Evolutionary conservation across 1,139 yeast genomes (phyloP), one percentile per base, ranked within the genome.

Genomic region (Candida pseudoviswanathii): DNA sequence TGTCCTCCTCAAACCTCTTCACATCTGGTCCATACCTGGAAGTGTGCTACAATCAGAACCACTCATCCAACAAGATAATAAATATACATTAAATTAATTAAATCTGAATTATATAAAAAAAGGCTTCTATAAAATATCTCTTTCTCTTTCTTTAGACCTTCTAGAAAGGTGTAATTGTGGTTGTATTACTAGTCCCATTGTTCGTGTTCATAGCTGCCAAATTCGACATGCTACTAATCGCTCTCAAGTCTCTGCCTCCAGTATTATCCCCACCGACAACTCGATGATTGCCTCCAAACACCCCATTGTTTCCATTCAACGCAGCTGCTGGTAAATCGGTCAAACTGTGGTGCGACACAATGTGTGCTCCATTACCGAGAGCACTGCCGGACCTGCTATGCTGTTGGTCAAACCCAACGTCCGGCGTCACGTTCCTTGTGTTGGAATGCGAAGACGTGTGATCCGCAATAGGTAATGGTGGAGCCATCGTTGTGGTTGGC

Each of bases 181-280:
- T 34, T 16, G 16, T 16, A 16, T 16, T 16, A 16, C 16, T 16
- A 7, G 31, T 47, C 44, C 41, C 41, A 37, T 37, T 39, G 22
- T 39, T 39, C 8, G 33, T 7, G 25, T 50, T 47, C 49, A 51
- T 46, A 5, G 49, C 51, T 11, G 50, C 39, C 41, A 74, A 56
- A 53, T 74, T 72, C 0, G 77, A 62, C 71, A 73, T 71, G 53
- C 78, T 74, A 55, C 68, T 65, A 36, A 71, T 67, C 3, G 70
- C 57, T 34, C 78, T 56, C 33, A 73, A 59, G 48, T 68, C 71
- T 33, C 49, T 41, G 10, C 43, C 50, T n/a, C 45, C 37, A 41
- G 47, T 10, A 44, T 38, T 22, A 32, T 26, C 41, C n/a, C 31
- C 41, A 25, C 41, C 26, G 6, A 25, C 41, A 37, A 37, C 29